Evolutionary conservation across 1,139 yeast species (phyloP).

Genomic region (Geotrichum macrosporum): DNA sequence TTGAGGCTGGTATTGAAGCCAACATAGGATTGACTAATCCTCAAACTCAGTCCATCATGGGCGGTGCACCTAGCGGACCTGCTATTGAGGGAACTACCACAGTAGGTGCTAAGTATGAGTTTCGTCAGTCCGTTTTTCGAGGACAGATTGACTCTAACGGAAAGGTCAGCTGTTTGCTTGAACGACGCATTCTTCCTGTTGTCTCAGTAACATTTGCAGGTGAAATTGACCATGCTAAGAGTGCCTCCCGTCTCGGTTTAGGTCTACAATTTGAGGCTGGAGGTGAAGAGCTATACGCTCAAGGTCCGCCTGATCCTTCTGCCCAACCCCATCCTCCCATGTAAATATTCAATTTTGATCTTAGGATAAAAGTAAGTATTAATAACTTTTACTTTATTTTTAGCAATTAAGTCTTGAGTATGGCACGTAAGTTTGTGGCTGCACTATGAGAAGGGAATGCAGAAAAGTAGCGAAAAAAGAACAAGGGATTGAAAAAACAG

Average conservation of each 20-base stretch:
- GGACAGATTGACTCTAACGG: constrained; percentile 92
- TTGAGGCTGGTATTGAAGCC: constrained; percentile 96
- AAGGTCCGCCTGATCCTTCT: constrained; percentile 32
- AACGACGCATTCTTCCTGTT: constrained; percentile 90
- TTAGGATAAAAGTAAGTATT: background rate
- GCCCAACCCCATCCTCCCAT: constrained; percentile 36
- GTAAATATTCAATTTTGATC: constrained; percentile 25
- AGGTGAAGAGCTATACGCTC: constrained; percentile 64
- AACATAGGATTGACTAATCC: constrained; percentile 76
- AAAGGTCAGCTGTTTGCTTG: constrained; percentile 85
- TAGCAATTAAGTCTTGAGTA: background rate
- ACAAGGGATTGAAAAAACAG: too few relatives aligned
- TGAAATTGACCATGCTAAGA: constrained; percentile 88
- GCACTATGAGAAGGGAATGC: too few relatives aligned
- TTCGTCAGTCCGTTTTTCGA: constrained; percentile 92
- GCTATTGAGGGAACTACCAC: constrained; percentile 89
- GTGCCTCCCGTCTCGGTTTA: constrained; percentile 79
- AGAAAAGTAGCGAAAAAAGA: too few relatives aligned
- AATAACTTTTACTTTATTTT: background rate
- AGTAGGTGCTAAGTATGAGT: constrained; percentile 95
- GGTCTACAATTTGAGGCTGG: constrained; percentile 98
- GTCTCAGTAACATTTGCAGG: constrained; percentile 86
- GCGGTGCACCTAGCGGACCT: constrained; percentile 78
- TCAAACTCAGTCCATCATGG: constrained; percentile 52
- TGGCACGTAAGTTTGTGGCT: too few relatives aligned